phyloP scores from a whole-genome alignment of 495 filamentous ascomycete species.

The Massariosphaeria phaeospora region DNA sequence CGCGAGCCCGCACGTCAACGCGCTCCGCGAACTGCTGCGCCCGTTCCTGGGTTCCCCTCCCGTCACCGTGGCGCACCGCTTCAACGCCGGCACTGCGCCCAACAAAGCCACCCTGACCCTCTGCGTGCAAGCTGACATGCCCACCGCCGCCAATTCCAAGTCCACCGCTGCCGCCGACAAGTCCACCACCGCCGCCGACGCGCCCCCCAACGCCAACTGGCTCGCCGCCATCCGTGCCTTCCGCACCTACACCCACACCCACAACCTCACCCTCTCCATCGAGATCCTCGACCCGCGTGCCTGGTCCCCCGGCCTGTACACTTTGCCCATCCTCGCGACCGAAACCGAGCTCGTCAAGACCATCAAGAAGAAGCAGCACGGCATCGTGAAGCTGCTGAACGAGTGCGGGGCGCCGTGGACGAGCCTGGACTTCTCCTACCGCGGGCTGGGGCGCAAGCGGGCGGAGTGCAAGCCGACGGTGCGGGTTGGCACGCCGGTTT shows the following conservation, averaged over 20 bases:
- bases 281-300: constrained; percentile 4
- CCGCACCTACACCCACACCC: not conserved
- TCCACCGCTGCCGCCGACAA: not conserved
- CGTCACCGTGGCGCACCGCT: not conserved
- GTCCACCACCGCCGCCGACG: no score
- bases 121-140: not conserved
- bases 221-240: not conserved
- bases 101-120: constrained; percentile 1
- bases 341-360: not conserved
- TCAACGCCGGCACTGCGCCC: not conserved
- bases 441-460: not conserved
- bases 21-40: not conserved
- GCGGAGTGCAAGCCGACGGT: constrained; percentile 2
- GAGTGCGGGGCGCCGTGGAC: not conserved
- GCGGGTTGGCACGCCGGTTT: not conserved
- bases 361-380: not conserved
- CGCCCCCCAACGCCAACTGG: not conserved
- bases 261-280: not conserved
- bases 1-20: not conserved
- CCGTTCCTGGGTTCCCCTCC: not conserved
- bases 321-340: not conserved
- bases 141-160: not conserved
- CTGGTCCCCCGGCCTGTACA: constrained; percentile 2
- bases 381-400: not conserved
- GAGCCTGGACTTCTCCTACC: not conserved